phyloP scores from a whole-genome alignment of 2,329 filamentous ascomycete genomes.

The Botrytis hyacinthi region DNA sequence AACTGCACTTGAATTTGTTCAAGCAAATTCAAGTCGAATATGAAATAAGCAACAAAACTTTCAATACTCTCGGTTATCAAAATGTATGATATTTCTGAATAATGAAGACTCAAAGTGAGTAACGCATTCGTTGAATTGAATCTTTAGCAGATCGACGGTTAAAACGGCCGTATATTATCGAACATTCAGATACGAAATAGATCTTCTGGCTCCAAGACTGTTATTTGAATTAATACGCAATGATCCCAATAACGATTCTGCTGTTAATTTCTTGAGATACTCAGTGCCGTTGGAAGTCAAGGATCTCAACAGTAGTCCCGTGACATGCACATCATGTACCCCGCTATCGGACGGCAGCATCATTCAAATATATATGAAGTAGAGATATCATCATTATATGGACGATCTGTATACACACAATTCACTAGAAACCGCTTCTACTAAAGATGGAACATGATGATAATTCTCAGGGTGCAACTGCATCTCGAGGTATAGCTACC shows the following conservation, averaged over 20 bases:
- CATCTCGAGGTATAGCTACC: neutral
- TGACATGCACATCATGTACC: neutral
- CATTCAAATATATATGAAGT: neutral
- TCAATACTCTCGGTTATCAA: neutral
- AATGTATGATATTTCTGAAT: neutral
- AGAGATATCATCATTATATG: neutral
- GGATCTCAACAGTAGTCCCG: neutral
- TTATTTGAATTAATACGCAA: neutral
- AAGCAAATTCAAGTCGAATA: neutral
- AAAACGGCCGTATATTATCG: neutral
- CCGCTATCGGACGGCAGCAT: neutral
- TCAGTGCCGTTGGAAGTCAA: neutral
- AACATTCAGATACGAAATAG: neutral
- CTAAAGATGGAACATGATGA: neutral
- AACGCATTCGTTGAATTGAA: neutral
- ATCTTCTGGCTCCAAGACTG: neutral
- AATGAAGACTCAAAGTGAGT: neutral
- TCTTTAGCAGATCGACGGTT: neutral
- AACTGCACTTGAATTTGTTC: neutral
- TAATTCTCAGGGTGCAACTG: neutral
- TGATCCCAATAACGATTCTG: neutral
- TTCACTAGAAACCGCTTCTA: neutral
- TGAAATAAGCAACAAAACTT: neutral
- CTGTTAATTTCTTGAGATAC: neutral
- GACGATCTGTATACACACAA: neutral